Evolutionary conservation across 768 basidiomycete species (phyloP), one percentile per base, ranked within the genome.

Genomic region (Amanita pseudoporphyria): DNA sequence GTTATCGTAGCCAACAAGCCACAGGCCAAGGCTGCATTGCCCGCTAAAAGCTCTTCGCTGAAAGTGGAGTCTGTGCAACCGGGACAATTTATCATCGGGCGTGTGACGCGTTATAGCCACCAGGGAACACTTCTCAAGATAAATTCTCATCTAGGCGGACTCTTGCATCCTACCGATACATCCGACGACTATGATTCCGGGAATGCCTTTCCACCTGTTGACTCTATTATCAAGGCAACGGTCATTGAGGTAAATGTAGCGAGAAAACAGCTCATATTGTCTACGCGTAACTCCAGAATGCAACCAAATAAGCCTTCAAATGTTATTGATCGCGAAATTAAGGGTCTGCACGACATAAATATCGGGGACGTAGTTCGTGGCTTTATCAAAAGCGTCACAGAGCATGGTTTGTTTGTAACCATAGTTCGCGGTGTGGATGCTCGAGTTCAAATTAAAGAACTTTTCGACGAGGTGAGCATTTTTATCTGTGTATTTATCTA

Each of bases 361-460:
- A 72, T 77, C 19, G 94, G 92, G 4, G 72, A 85, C 45, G 76
- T 71, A n/a, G 69, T 94, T 14, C 77, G 91, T 47, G 95, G 95
- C 9, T 90, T 95, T 60, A 77, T 97, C 60, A 96, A 91, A 68
- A 88, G 79, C 57, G 72, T 98, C 28, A 76, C 80, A 14, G 85
- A 91, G 40, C 83, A 87, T 60, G 95, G 95, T 13, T 60, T 99
- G 16, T 98, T 96, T 57, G 90, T 99, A 3, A 79, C 79, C 22
- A 67, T 99, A 31, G 91, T 89, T 9, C 77, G 84, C 26, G 75
- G 76, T n/a, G 70, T 96, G 22, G 90, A 93, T 59, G 93, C 87
- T 49, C 81, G 94, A 14, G 83, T 99, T 22, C 91, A 95, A 67
- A 97, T 97, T 61, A 82, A 77, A 60, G 90, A 96, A 65, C 75